A percentile compares a stretch with the other conserved stretches of the same genome.
phyloP scores from a whole-genome alignment of 1,139 yeast species.

The Spencermartinsiella ligniputridi region DNA sequence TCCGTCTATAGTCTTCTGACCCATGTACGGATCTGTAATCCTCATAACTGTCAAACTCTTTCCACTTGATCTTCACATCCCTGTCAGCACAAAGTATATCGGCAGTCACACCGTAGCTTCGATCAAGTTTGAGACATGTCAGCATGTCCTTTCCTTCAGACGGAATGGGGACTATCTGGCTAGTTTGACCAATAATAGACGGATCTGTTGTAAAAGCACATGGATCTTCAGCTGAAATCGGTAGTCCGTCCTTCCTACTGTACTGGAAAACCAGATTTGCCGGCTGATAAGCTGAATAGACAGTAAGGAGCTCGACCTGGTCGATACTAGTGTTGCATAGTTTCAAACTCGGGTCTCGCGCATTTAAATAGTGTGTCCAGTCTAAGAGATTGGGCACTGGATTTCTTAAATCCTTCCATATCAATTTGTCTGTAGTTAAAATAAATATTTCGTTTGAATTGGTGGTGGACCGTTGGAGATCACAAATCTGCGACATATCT shows the following conservation, averaged over 20 bases:
- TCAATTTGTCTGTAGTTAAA: conserved; percentile 24
- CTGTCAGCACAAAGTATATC: conserved; percentile 14
- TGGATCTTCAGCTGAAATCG: conserved; percentile 44
- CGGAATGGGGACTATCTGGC: background rate
- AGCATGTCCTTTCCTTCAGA: conserved; percentile 1
- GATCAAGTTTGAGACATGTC: conserved; percentile 14
- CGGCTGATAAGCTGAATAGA: conserved; percentile 43
- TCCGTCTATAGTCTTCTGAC: background rate
- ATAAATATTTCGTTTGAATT: conserved; percentile 21
- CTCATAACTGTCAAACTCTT: conserved; percentile 1
- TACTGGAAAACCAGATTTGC: conserved; percentile 44
- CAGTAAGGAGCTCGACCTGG: conserved; percentile 33
- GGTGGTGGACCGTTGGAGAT: conserved; percentile 13
- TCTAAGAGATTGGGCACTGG: conserved; percentile 45
- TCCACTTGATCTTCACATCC: conserved; percentile 7
- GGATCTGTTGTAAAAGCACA: conserved; percentile 17
- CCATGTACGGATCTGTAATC: background rate
- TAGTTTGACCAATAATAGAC: background rate
- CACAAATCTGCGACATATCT: conserved; percentile 15
- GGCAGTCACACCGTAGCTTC: conserved; percentile 26
- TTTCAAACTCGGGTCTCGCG: conserved; percentile 52
- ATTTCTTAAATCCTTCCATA: conserved; percentile 27
- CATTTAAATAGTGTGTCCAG: conserved; percentile 64
- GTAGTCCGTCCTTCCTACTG: conserved; percentile 38
- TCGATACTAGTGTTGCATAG: conserved; percentile 34